These are phyloP conservation scores for Trichoderma koningiopsis DNA, from an alignment of 2,329 filamentous ascomycete species.

Conservation along the genomic window DNA sequence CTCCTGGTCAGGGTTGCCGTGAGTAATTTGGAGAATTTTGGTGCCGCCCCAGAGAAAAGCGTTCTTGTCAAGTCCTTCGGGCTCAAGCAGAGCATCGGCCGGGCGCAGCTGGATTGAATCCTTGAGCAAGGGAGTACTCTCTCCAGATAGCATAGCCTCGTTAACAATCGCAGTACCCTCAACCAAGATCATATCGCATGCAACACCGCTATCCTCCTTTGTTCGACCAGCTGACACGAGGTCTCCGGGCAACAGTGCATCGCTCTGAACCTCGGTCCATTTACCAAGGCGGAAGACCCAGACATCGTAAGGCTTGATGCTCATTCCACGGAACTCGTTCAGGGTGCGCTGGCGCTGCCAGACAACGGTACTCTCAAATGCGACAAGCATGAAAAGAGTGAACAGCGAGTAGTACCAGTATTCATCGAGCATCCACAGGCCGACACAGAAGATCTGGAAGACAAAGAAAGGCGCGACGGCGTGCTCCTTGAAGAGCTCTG, in stretches of 20 bases:
- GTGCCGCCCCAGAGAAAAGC: slow-evolving; percentile 95
- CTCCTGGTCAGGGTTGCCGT: slow-evolving; percentile 77
- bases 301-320: slow-evolving; percentile 96
- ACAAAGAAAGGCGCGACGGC: slow-evolving; percentile 99
- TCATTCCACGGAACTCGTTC: slow-evolving; percentile 97
- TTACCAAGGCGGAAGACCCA: slow-evolving; percentile 85
- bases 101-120: slow-evolving; percentile 93
- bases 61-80: slow-evolving; percentile 94
- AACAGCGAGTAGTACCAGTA: slow-evolving; percentile 99
- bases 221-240: slow-evolving; percentile 89
- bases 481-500: slow-evolving; percentile 96
- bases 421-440: slow-evolving; percentile 97
- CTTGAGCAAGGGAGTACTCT: slow-evolving; percentile 95
- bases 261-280: slow-evolving; percentile 87
- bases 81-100: slow-evolving; percentile 75
- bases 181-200: slow-evolving; percentile 94
- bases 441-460: slow-evolving; percentile 98
- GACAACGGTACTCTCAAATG: slow-evolving; percentile 96
- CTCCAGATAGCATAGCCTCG: slow-evolving; percentile 97
- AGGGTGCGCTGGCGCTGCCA: slow-evolving; percentile 97
- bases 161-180: slow-evolving; percentile 97
- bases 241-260: slow-evolving; percentile 90
- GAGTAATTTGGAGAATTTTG: slow-evolving; percentile 93
- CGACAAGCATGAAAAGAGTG: slow-evolving; percentile 96
- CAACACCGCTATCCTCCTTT: slow-evolving; percentile 95